Conservation (phyloP, 257 asterid species). For the Osmanthus fragrans region DNA sequence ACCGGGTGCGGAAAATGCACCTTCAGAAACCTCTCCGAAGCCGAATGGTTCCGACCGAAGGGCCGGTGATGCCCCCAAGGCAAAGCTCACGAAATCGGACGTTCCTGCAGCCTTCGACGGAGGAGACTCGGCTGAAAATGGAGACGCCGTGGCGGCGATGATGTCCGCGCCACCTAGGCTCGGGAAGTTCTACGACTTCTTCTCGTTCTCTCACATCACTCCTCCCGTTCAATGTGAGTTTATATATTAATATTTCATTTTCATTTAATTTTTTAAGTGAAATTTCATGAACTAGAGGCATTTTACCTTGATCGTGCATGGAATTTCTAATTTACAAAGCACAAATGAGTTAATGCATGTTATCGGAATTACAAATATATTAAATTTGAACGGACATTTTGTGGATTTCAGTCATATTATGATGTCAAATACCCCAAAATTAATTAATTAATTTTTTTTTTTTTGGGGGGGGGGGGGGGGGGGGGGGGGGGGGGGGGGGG, state of each 20-base stretch:
- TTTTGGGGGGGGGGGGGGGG: too few relatives aligned
- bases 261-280: neutral
- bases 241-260: neutral
- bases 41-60: slow-evolving; percentile 40
- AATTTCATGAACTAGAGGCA: neutral
- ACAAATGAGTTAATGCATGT: neutral
- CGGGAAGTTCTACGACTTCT: slow-evolving; percentile 78
- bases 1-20: slow-evolving; percentile 37
- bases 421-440: too few relatives aligned
- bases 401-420: neutral
- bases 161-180: slow-evolving; percentile 83
- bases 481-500: too few relatives aligned
- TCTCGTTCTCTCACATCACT: slow-evolving; percentile 77
- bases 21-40: slow-evolving; percentile 31
- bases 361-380: neutral
- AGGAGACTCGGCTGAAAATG: slow-evolving; percentile 46
- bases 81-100: slow-evolving; percentile 41
- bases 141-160: slow-evolving; percentile 45
- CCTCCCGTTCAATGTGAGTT: slow-evolving; percentile 83
- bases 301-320: neutral
- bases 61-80: slow-evolving; percentile 38
- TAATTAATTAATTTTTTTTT: too few relatives aligned
- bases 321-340: neutral
- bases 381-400: neutral
- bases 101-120: slow-evolving; percentile 17